These are phyloP conservation scores for Phytopythium mirpurense DNA, from an alignment of 352 stramenopile species.

Conservation along the genomic window DNA sequence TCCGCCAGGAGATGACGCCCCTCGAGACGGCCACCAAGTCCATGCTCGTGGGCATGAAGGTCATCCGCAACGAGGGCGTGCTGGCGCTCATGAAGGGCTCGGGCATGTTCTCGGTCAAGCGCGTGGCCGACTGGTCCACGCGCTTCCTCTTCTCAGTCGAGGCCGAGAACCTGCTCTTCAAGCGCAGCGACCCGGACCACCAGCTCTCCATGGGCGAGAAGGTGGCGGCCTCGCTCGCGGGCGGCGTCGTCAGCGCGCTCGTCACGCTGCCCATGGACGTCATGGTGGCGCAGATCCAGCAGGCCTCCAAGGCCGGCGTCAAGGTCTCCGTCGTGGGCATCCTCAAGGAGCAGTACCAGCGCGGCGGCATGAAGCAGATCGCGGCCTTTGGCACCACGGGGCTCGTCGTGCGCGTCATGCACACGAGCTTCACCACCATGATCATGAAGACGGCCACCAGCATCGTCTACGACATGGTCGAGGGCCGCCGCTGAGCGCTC, in stretches of 20 bases:
- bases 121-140: conserved; percentile 90
- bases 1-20: conserved; percentile 87
- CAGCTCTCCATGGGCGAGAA: conserved; percentile 70
- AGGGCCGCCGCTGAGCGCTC: conserved; percentile 18
- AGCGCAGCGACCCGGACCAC: conserved; percentile 51
- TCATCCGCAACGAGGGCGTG: conserved; percentile 87
- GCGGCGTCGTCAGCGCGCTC: conserved; percentile 70
- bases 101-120: conserved; percentile 90
- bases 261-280: conserved; percentile 91
- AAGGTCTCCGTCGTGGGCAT: conserved; percentile 73
- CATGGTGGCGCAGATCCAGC: conserved; percentile 91
- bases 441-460: conserved; percentile 88
- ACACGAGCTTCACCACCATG: conserved; percentile 89
- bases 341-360: conserved; percentile 70
- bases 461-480: conserved; percentile 79
- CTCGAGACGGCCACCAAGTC: conserved; percentile 80
- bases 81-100: conserved; percentile 90
- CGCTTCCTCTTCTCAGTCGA: conserved; percentile 91
- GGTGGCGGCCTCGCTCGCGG: conserved; percentile 77
- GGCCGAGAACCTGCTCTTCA: conserved; percentile 75
- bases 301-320: conserved; percentile 82
- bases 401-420: conserved; percentile 63
- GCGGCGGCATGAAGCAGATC: conserved; percentile 75
- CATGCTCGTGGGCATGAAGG: conserved; percentile 81
- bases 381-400: conserved; percentile 78